Base-by-base conservation (phyloP, 495 filamentous ascomycete genomes). In the Penicillium samsonianum region DNA sequence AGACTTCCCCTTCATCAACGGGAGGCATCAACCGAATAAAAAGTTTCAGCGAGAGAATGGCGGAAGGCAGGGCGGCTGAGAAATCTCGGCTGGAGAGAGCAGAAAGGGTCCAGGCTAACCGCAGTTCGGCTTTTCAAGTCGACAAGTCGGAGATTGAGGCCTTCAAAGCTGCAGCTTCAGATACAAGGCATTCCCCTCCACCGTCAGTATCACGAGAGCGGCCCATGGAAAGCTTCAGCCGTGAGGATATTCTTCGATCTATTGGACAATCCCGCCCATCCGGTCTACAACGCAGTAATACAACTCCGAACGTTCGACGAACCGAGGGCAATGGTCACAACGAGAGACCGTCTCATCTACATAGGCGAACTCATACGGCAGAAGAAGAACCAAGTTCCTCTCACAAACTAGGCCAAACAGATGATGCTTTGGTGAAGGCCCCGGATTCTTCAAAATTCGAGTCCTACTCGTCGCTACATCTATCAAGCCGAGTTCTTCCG, bases 31-130 rank as follows among this genome's bases (percentile, higher is more conserved):
- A 77, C 7, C 74, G 79, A 45, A 80, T 82, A 1, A 84, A 88
- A 67, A 90, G 84, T 28, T 98, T 97, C 67, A 96, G 90, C 61
- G 91, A 98, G 68, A 79, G 91, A 23, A 83, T 98, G 57, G 89
- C 90, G 0, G 85, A 90, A 57, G 82, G 73, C 53, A 74, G 84
- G 53, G 67, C 67, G 8, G 69, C 73, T 26, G 83, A 86, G 11
- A 78, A 76, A 23, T 62, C 73, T 38, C 71, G 68, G 17, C 70
- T 77, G 54, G 79, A 83, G 38, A 81, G 82, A 40, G 63, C 65
- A 30, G 82, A 89, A 42, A 82, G 85, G 55, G 68, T 78, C 14
- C 76, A 73, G 25, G 80, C 80, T 20, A 81, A 82, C 50, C 76
- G 93, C 58, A 94, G 84, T 58, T 84, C 78, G 20, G 86, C 87